Evolutionary conservation across 129 eudicot species (phyloP).

Genomic region (Oenanthe sinensis): DNA sequence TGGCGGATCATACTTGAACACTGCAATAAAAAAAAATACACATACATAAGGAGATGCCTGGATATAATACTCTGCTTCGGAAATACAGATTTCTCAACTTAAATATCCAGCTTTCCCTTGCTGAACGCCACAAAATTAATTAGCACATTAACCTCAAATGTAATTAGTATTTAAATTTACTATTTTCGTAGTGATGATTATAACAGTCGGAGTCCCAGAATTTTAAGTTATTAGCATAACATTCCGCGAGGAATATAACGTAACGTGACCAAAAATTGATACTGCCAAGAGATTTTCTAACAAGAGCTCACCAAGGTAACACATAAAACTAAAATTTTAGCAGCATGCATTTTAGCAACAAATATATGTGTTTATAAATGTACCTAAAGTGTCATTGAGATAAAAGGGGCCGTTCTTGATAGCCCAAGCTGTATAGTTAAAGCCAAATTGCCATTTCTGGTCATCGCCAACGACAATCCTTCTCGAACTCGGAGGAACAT

Average conservation of each 20-base stretch:
- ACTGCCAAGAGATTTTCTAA: constrained; percentile 6
- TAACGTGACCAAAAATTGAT: no score
- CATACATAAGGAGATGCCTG: not conserved
- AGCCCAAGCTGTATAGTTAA: constrained; percentile 47
- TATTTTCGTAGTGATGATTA: no score
- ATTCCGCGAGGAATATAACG: no score
- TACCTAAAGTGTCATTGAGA: constrained; percentile 43
- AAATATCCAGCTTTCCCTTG: not conserved
- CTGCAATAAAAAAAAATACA: constrained; percentile 19
- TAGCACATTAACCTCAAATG: no score
- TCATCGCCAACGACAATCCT: constrained; percentile 38
- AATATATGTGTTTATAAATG: not conserved
- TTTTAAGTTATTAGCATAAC: no score
- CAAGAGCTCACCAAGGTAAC: constrained; percentile 27
- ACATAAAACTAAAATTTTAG: not conserved
- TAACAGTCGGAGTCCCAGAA: no score
- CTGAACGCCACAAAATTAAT: no score
- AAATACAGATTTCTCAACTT: not conserved
- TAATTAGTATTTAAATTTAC: no score
- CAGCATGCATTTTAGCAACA: not conserved
- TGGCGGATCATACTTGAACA: constrained; percentile 53
- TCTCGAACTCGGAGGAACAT: constrained; percentile 14
- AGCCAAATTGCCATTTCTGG: constrained; percentile 42
- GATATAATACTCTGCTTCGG: no score
- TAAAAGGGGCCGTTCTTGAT: constrained; percentile 38